These are phyloP conservation scores for Lenwebbia sp. DNA, from an alignment of 345 rosid species.

Conservation along the genomic window DNA sequence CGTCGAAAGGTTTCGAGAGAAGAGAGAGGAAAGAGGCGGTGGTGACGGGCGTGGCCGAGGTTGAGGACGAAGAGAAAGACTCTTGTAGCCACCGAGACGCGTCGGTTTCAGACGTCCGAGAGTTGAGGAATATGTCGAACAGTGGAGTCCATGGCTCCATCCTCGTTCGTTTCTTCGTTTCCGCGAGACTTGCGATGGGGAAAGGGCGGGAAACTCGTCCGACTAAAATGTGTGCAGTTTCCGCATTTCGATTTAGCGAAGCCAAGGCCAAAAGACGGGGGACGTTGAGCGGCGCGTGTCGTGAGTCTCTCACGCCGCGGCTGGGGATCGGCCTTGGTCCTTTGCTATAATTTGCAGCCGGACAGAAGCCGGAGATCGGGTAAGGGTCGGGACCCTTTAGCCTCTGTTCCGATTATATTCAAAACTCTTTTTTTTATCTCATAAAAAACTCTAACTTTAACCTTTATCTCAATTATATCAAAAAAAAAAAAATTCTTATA, in stretches of 20 bases:
- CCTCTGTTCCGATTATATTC: too few relatives aligned
- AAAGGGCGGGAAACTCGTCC: neutral
- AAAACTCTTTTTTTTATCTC: too few relatives aligned
- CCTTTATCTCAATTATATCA: too few relatives aligned
- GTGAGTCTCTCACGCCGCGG: neutral
- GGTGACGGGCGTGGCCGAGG: constrained; percentile 25
- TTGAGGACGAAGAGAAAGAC: constrained; percentile 20
- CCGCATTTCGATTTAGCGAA: neutral
- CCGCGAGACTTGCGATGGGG: neutral
- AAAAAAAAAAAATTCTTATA: too few relatives aligned
- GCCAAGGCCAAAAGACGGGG: neutral
- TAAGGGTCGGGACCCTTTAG: too few relatives aligned
- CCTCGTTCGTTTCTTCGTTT: neutral
- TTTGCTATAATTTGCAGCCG: neutral
- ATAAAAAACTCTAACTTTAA: too few relatives aligned
- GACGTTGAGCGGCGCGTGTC: neutral
- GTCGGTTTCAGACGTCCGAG: constrained; percentile 53
- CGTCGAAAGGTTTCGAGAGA: constrained; percentile 23
- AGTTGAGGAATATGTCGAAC: constrained; percentile 44
- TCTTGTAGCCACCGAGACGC: constrained; percentile 61
- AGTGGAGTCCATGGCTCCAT: constrained; percentile 73
- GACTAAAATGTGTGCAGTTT: neutral
- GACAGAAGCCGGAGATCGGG: neutral
- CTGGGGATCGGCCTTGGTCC: neutral
- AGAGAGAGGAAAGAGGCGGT: constrained; percentile 51